Base-by-base conservation (phyloP, 2,329 filamentous ascomycete species). In the Cercospora beticola region DNA sequence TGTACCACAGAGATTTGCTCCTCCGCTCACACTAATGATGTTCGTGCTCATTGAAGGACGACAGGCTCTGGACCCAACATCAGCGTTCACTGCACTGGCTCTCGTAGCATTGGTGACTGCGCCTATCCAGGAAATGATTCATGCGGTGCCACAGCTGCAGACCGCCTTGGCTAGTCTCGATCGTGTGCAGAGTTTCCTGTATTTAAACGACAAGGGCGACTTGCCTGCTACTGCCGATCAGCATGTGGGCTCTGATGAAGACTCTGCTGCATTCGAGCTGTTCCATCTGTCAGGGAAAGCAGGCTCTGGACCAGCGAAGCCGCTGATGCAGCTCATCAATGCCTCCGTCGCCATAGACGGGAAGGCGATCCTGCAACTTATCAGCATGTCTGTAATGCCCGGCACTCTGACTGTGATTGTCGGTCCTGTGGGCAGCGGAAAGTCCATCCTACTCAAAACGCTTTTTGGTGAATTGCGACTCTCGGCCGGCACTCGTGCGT, bases 81-180 rank as follows among this genome's bases (percentile, higher is more conserved):
- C 63, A 18, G 72, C 71, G 1, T 74, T 74, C 65, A 69, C 71
- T 4, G 52, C 71, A 4, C 43, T 73, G 23, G 64, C 71, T 33
- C 65, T 74, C 6, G 62, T 73, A 5, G 46, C 66, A 4, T 54
- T 73, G 31, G 57, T 72, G 33, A 66, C 71, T 10, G 26, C 23
- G 12, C 72, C 72, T 30, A 67, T 69, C 4, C 28, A 67, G 12
- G 52, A 69, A 16, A 64, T 72, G 16, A 72, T 72, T 5, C 70
- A 74, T 59, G 67, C 66, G 23, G 61, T 74, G 33, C 72, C 72
- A 5, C 40, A 58, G 60, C 62, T 68, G 1, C 64, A 66, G 56
- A 72, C 67, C 2, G 70, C 72, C 4, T 21, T 72, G 9, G 72
- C 71, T 16, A 72, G 70, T 33, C 49, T 74, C 14, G 69, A 74